Base-by-base conservation (phyloP, 495 filamentous ascomycete species). In the Astrocystis sublimbata region DNA sequence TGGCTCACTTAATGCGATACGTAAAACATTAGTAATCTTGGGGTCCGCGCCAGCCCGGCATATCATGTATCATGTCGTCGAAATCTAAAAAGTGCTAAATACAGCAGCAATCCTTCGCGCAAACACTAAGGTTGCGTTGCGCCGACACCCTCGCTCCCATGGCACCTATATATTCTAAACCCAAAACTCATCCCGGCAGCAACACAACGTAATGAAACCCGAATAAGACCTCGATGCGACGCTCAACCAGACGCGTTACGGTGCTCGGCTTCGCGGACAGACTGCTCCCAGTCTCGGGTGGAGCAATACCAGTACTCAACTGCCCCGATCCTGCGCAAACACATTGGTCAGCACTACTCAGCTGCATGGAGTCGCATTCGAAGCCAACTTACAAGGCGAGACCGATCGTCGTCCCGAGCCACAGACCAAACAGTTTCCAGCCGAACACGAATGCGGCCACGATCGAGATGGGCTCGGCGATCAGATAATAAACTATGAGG, bases 381-480 rank as follows among this genome's bases (percentile, higher is more conserved):
- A 40, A 46, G 43, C 15, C 26, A 52, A 77, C 78, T 73, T 63
- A 80, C 79, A 91, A 72, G 21, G 79, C 71, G 2, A 92, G 74
- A 1, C 88, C 90, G 64, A 91, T 64, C 1, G 88, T 88, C 23
- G 92, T 86, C n/a, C 91, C 91, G 26, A 84, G 76, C 93, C 93
- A 97, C 38, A 98, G 75, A 7, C 93, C 90, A 35, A 83, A 75
- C 43, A 96, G 77, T 26, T 85, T 83, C 90, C 89, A 93, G 40
- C 79, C 75, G 15, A 92, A 74, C 0, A 82, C 85, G 71, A 96
- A 96, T 0, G 85, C 87, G 0, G 87, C 83, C 1, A 85, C 85
- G 68, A 94, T 88, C 46, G 89, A 92, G 38, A 96, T 84, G 2
- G 92, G 93, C 80, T 97, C 81, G 0, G 89, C 93, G 42, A 97